Conservation (phyloP, 306 rosid species). For the Gastrolobium villosum region DNA sequence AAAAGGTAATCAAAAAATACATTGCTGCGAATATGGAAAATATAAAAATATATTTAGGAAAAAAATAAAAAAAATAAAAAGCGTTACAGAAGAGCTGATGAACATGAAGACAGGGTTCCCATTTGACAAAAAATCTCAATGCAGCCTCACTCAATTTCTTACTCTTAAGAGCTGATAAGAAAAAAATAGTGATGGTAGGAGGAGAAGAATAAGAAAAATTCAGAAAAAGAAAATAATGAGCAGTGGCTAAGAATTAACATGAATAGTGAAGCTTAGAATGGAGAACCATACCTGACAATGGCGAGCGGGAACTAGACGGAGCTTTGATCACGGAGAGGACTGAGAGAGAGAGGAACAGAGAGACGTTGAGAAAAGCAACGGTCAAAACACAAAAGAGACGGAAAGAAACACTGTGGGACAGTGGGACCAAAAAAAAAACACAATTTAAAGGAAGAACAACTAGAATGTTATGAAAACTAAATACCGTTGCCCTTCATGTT, state of each 20-base stretch:
- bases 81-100: not conserved
- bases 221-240: not conserved
- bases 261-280: slow-evolving; percentile 35
- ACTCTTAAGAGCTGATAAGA: not conserved
- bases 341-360: slow-evolving; percentile 51
- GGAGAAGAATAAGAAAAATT: slow-evolving; percentile 9
- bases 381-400: slow-evolving; percentile 56
- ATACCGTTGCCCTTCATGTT: slow-evolving; percentile 41
- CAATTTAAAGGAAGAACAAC: slow-evolving; percentile 24
- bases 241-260: not conserved
- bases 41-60: not conserved
- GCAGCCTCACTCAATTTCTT: not conserved
- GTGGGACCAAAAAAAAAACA: slow-evolving; percentile 31
- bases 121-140: not conserved
- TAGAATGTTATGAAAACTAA: slow-evolving; percentile 32
- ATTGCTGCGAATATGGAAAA: not conserved
- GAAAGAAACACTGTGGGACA: not conserved
- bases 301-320: slow-evolving; percentile 52
- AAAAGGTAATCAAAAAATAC: not conserved
- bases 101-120: slow-evolving; percentile 20
- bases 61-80: not conserved
- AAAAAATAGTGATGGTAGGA: not conserved
- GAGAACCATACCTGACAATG: slow-evolving; percentile 55
- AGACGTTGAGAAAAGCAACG: slow-evolving; percentile 82
- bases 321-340: slow-evolving; percentile 48